Base-by-base conservation (phyloP, 1,284 basidiomycete genomes). In the Ceratobasidium theobromae region DNA sequence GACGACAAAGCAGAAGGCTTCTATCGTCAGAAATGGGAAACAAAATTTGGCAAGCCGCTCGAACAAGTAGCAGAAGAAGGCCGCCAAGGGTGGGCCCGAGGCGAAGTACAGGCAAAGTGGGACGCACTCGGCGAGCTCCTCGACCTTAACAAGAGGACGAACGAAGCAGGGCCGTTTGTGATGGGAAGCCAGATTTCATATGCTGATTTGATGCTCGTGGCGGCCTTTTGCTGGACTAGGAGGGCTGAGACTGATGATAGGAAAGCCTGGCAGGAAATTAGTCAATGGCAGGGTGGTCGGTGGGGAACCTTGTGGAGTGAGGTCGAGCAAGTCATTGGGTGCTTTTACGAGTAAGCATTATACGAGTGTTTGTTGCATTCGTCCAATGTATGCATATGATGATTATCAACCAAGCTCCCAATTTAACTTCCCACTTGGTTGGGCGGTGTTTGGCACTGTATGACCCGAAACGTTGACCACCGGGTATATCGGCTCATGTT, bases 1-100 rank as follows among this genome's bases (percentile, higher is more conserved):
- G 62, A 73, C 55, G 49, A 52, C 0, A 18, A 40, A 27, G 52
- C 27, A 4, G 33, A 60, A 41, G 62, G 66, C 18, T 68, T 49
- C 46, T 60, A 40, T 32, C 25, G 11, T 14, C n/a, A 40, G 5
- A 68, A 65, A 5, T 33, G 65, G 23, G 12, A 33, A 16, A 43
- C 41, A 21, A 41, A 30, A 43, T 46, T 46, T 9, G 55, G 55
- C 43, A 58, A 58, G 30, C 18, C 55, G 16, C 28, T 58, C n/a
- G 55, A 45, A 9, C 25, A 48, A 23, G 6, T 58, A n/a, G 55
- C 57, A 4, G 46, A 62, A 40, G 57, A 62, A 16, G 57, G 46
- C 1, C 21, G 8, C 8, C 57, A 30, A 27, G 45, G 4, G 4
- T 49, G 45, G 57, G 57, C 0, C 4, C 35, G 35, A 38, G 35